Percentiles rank a stretch among this genome's conserved stretches.
Evolutionary conservation across 164 flowering plant genomes (phyloP).

Genomic region (Echeveria elegans): DNA sequence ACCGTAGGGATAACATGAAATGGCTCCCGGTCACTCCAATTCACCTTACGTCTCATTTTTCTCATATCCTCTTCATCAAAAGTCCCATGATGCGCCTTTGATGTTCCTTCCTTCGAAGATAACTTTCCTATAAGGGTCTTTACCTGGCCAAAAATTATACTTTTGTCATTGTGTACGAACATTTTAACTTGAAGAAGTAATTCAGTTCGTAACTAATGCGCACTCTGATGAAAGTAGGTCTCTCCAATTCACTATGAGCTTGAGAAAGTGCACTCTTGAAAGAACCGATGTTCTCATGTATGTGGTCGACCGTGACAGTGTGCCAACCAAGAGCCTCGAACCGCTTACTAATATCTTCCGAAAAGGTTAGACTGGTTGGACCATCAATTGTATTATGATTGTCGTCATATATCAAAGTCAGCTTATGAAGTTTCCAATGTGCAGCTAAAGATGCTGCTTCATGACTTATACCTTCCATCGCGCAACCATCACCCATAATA

Average conservation of each 20-base stretch:
- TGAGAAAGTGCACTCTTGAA: constrained; percentile 26
- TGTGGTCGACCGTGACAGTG: constrained; percentile 29
- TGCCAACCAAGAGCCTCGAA: constrained; percentile 52
- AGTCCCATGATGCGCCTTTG: constrained; percentile 47
- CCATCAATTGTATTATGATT: constrained; percentile 50
- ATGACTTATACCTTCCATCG: constrained; percentile 54
- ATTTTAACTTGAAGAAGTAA: not conserved
- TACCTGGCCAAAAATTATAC: constrained; percentile 22
- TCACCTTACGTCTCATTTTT: constrained; percentile 16
- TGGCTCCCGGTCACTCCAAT: constrained; percentile 38
- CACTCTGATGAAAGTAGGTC: constrained; percentile 49
- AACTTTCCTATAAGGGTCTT: constrained; percentile 41
- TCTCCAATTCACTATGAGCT: constrained; percentile 29
- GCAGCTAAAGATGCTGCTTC: constrained; percentile 56
- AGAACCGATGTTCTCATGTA: constrained; percentile 21
- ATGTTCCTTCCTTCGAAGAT: constrained; percentile 43
- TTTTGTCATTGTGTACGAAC: not conserved
- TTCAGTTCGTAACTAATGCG: not conserved
- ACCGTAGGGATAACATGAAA: constrained; percentile 36
- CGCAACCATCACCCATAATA: constrained; percentile 59
- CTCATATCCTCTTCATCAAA: constrained; percentile 16
- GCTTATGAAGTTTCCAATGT: constrained; percentile 55
- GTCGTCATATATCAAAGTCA: constrained; percentile 42
- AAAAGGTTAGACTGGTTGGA: constrained; percentile 27
- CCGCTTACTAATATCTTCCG: constrained; percentile 34